phyloP scores from a whole-genome alignment of 2,329 filamentous ascomycete species.

The Lasiodiplodia theobromae region DNA sequence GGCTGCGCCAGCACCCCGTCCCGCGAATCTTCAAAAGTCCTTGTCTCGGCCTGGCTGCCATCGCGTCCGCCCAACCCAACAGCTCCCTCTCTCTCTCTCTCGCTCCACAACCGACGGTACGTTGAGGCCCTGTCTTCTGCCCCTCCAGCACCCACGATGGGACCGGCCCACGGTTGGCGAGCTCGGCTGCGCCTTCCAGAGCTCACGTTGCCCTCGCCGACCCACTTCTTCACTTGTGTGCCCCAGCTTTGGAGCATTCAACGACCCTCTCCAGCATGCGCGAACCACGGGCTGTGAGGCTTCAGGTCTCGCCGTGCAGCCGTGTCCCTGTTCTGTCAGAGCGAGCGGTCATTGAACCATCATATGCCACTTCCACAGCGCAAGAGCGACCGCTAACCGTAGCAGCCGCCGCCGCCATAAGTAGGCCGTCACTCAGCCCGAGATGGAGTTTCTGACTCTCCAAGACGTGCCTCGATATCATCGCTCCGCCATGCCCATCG shows the following conservation, averaged over 20 bases:
- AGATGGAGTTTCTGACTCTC: slow-evolving; percentile 49
- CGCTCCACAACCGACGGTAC: slow-evolving; percentile 6
- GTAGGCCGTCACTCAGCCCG: slow-evolving; percentile 1
- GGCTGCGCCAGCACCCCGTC: slow-evolving; percentile 17
- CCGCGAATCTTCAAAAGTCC: slow-evolving; percentile 28
- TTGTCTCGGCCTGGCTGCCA: slow-evolving; percentile 8
- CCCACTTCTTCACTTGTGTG: neutral
- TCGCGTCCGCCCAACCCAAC: slow-evolving; percentile 3
- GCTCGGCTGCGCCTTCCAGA: neutral
- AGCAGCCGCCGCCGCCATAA: neutral
- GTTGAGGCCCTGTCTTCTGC: neutral
- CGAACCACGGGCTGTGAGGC: neutral
- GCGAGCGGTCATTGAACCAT: neutral
- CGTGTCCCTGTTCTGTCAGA: neutral
- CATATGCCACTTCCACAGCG: neutral
- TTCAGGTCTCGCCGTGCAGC: no score
- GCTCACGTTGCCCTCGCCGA: neutral
- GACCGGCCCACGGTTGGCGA: neutral
- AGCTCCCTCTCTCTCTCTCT: slow-evolving; percentile 5
- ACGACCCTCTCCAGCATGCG: no score
- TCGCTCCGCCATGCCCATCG: slow-evolving; percentile 7
- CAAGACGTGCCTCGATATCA: slow-evolving; percentile 42
- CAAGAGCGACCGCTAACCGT: neutral
- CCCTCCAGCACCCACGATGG: neutral
- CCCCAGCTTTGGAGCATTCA: neutral